Percentiles rank a stretch among this genome's conserved stretches.
phyloP scores from a whole-genome alignment of 352 stramenopile species.

The Pythium plurisporium region DNA sequence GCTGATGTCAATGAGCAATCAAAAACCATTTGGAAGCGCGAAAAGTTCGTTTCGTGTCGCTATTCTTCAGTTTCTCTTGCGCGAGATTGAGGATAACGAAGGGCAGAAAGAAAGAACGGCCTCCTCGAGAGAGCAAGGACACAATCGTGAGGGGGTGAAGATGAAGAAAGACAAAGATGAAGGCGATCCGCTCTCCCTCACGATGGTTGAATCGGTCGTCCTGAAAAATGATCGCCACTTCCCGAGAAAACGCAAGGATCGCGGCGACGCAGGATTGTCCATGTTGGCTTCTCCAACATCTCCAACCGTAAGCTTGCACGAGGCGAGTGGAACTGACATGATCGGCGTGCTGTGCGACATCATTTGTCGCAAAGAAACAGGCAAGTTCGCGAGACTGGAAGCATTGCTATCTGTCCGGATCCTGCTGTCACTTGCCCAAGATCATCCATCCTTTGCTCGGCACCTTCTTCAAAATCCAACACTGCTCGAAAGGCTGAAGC shows the following conservation, averaged over 20 bases:
- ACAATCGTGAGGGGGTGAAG: not conserved
- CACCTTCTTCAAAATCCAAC: slow-evolving; percentile 34
- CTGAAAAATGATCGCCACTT: not conserved
- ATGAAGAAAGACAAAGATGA: slow-evolving; percentile 13
- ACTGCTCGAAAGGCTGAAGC: slow-evolving; percentile 38
- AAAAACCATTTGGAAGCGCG: slow-evolving; percentile 3
- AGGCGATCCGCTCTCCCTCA: slow-evolving; percentile 1
- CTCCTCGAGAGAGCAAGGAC: not conserved
- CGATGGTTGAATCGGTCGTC: slow-evolving; percentile 19
- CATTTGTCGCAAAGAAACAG: slow-evolving; percentile 33
- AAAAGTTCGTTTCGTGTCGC: slow-evolving; percentile 16
- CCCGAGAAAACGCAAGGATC: slow-evolving; percentile 20
- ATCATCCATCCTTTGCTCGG: slow-evolving; percentile 38
- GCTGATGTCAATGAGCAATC: slow-evolving; percentile 38
- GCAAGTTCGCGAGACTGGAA: slow-evolving; percentile 32
- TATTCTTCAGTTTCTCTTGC: slow-evolving; percentile 22
- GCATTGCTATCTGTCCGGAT: slow-evolving; percentile 43
- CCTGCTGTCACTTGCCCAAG: slow-evolving; percentile 56
- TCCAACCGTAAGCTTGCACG: not conserved
- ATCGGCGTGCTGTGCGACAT: slow-evolving; percentile 49
- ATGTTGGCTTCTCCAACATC: slow-evolving; percentile 11
- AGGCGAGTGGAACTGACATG: slow-evolving; percentile 26
- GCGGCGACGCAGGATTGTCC: not conserved
- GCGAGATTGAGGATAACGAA: slow-evolving; percentile 11
- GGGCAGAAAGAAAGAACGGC: not conserved